These are phyloP conservation scores for Vitellaria paradoxa DNA, from an alignment of 179 eudicot genomes.

Conservation along the genomic window DNA sequence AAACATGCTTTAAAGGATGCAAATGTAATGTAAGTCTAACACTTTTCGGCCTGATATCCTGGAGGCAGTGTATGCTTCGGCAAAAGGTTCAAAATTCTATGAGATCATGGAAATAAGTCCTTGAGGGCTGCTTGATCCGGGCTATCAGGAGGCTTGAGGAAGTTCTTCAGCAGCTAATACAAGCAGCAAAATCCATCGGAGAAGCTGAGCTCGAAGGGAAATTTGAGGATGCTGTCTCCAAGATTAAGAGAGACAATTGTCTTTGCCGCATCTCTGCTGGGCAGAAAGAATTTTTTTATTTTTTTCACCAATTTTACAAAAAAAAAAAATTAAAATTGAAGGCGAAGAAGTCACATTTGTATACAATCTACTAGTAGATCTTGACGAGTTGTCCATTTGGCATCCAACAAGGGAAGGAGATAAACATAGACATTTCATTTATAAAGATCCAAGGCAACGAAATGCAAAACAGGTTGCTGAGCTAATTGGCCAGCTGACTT, in stretches of 20 bases:
- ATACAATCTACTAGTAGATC: too few relatives aligned
- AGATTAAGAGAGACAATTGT: conserved; percentile 91
- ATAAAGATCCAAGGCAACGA: too few relatives aligned
- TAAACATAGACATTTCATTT: too few relatives aligned
- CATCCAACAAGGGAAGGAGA: too few relatives aligned
- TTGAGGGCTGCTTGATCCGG: conserved; percentile 92
- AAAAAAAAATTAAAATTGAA: too few relatives aligned
- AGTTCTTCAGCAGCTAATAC: conserved; percentile 91
- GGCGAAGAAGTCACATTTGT: too few relatives aligned
- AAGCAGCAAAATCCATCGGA: conserved; percentile 90
- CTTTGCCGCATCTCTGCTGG: conserved; percentile 80
- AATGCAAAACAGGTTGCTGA: background rate
- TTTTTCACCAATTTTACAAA: too few relatives aligned
- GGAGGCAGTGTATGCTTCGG: conserved; percentile 96
- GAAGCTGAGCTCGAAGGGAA: conserved; percentile 78
- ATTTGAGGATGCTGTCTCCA: conserved; percentile 86
- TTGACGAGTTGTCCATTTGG: too few relatives aligned
- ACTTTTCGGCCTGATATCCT: conserved; percentile 92
- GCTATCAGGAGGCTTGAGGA: conserved; percentile 97
- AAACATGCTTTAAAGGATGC: too few relatives aligned
- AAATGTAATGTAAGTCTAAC: too few relatives aligned
- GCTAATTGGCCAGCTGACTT: too few relatives aligned
- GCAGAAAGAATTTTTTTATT: background rate
- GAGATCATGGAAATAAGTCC: conserved; percentile 92
- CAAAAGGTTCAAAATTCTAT: conserved; percentile 85